Evolutionary conservation across 2,329 filamentous ascomycete genomes (phyloP), one percentile per base, ranked within the genome.

Genomic region (Apiospora aurea): DNA sequence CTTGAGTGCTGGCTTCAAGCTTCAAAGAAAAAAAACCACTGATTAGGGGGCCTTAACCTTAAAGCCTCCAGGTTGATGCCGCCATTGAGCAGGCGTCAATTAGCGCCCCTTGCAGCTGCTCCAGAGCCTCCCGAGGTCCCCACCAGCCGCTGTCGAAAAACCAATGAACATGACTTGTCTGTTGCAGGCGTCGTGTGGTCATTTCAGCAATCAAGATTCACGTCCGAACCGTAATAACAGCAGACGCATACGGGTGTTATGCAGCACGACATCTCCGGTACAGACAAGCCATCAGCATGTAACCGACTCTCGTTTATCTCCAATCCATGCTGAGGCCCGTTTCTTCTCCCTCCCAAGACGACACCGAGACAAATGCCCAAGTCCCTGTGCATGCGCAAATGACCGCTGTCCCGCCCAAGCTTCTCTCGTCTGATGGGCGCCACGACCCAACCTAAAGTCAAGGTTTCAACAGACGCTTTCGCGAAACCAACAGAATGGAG

Each of bases 401-500:
- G 26, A 49, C 44, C 34, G 44, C 67, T 29, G 47, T 47, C 13
- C 26, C 44, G 44, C 44, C 44, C 67, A 29, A 41, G 44, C 67
- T 24, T 46, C 67, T 46, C 67, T 51, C 46, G 68, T 51, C 29
- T 69, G 68, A 69, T 57, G 68, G 46, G 68, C 68, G 68, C 68
- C 68, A 69, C 68, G 68, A 41, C 68, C 44, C 68, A 69, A 69
- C 68, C 47, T 69, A 69, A 69, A 69, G 38, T 38, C 68, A 51
- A 69, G 68, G 68, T 53, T 69, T 57, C n/a, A 69, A 51, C 46
- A 75, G 57, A 74, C 72, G 74, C 34, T 68, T 73, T 69, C 61
- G 46, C 26, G 68, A 69, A 51, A 26, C 68, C 51, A 72, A 72
- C 72, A 76, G 69, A 69, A 78, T 80, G 78, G 78, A 80, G 71